Base-by-base conservation (phyloP, 2,329 filamentous ascomycete genomes). In the Calonectria henricotiae region DNA sequence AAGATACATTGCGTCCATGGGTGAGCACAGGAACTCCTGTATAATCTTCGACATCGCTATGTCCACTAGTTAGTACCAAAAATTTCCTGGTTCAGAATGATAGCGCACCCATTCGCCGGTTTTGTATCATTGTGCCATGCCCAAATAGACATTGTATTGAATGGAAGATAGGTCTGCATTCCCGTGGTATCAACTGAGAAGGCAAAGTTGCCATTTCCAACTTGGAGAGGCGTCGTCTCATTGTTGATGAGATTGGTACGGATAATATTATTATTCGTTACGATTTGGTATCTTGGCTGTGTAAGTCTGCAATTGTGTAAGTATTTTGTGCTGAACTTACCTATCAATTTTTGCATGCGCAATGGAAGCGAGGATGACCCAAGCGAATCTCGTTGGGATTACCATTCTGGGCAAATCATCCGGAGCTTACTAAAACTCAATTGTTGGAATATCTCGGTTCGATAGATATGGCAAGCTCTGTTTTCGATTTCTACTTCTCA, bases 101-200 rank as follows among this genome's bases (percentile, higher is more conserved):
- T 4, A 25, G 2, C 43, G 1, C 58, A 73, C 74, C 70, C 67
- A 6, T 62, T 85, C 51, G 78, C 83, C n/a, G 83, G 85, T 23
- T 85, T 72, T 27, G 83, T 85, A 70, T 86, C 86, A 62, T 86
- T 86, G 76, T 87, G 85, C 85, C 85, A 87, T 7, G 84, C 85
- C 85, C 84, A 86, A 2, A 82, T 83, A 1, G 85, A 86, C 80
- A 86, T 81, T 3, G 81, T 85, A n/a, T 80, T 84, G 70, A 84
- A 87, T 1, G 84, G 83, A 30, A 80, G 81, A 71, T 86, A 86
- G 2, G 84, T 85, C 60, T 76, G 74, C 61, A 87, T 76, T 7
- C 85, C 85, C 1, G 85, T 87, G 4, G 85, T 78, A 71, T 87
- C 85, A 13, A 82, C 84, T 5, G 83, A 83, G 65, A 86, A 86